phyloP scores from a whole-genome alignment of 2,329 filamentous ascomycete genomes.

The Sporothrix curviconia region DNA sequence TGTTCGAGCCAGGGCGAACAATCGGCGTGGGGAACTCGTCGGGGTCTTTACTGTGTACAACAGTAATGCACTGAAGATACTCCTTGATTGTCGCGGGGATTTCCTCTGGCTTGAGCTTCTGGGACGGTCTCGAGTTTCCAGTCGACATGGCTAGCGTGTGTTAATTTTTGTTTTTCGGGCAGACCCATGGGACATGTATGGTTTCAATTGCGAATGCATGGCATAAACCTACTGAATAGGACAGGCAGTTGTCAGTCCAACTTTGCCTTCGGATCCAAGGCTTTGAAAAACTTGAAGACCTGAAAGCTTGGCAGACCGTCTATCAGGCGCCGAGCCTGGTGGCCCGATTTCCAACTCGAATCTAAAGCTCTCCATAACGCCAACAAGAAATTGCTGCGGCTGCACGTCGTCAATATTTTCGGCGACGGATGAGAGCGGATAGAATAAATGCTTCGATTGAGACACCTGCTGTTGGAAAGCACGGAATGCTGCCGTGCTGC shows the following conservation, averaged over 20 bases:
- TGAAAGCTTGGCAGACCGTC: conserved; percentile 1
- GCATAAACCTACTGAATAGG: conserved; percentile 27
- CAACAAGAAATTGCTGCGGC: conserved; percentile 15
- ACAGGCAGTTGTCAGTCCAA: conserved; percentile 26
- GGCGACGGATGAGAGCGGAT: conserved; percentile 11
- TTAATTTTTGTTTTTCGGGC: too few species aligned
- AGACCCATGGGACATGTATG: too few species aligned
- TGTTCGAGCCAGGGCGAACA: conserved; percentile 15
- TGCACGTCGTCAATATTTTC: conserved; percentile 12
- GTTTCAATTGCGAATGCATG: too few species aligned
- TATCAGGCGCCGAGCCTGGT: neutral
- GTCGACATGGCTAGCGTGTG: conserved; percentile 27
- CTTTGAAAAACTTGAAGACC: conserved; percentile 14
- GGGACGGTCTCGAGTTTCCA: conserved; percentile 32
- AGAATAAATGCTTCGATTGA: conserved; percentile 3
- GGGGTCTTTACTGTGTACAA: conserved; percentile 18
- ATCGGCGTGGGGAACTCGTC: conserved; percentile 25
- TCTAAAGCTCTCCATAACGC: conserved; percentile 18
- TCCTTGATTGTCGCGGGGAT: conserved; percentile 21
- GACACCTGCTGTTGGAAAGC: conserved; percentile 2
- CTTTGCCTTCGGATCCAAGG: conserved; percentile 2
- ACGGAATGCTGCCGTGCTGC: conserved; percentile 6
- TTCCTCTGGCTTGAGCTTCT: conserved; percentile 16
- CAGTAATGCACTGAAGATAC: conserved; percentile 22
- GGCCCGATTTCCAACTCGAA: conserved; percentile 20